A percentile compares a stretch with the other conserved stretches of the same genome.
phyloP scores from a whole-genome alignment of 2,329 filamentous ascomycete genomes.

The Beauveria sp. region DNA sequence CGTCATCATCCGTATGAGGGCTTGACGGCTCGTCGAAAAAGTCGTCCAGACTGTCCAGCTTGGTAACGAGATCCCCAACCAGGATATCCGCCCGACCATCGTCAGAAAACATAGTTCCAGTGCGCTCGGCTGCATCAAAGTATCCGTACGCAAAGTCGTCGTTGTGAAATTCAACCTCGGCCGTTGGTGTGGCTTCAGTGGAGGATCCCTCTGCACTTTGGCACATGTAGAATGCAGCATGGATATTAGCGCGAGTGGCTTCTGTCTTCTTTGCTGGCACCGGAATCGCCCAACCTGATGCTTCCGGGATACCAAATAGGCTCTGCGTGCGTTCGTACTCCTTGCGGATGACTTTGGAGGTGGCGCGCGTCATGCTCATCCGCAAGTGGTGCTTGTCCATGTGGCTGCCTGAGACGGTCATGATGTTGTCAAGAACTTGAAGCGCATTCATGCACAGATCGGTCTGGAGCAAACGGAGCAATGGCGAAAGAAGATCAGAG shows the following conservation, averaged over 20 bases:
- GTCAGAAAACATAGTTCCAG: constrained; percentile 90
- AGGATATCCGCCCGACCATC: constrained; percentile 65
- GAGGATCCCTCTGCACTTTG: constrained; percentile 55
- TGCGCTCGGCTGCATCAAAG: constrained; percentile 63
- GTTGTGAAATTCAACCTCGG: constrained; percentile 85
- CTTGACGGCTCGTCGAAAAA: constrained; percentile 68
- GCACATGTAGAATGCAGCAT: constrained; percentile 93
- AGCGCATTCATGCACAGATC: constrained; percentile 90
- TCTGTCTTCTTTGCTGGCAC: constrained; percentile 85
- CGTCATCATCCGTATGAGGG: constrained; percentile 50
- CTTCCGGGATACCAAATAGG: constrained; percentile 91
- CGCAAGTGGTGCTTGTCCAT: constrained; percentile 91
- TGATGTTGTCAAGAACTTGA: constrained; percentile 87
- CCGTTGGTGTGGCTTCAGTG: constrained; percentile 59
- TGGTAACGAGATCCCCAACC: constrained; percentile 68
- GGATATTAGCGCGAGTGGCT: constrained; percentile 82
- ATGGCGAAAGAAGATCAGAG: constrained; percentile 87
- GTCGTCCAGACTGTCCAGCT: constrained; percentile 71
- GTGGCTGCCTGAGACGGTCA: constrained; percentile 84
- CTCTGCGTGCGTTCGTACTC: constrained; percentile 93
- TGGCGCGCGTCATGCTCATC: constrained; percentile 95
- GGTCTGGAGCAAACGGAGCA: constrained; percentile 82
- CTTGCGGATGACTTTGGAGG: constrained; percentile 78
- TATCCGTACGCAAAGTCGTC: constrained; percentile 83
- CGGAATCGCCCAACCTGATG: constrained; percentile 92